phyloP scores from a whole-genome alignment of 2,329 filamentous ascomycete genomes.

The Diaporthe destruens region DNA sequence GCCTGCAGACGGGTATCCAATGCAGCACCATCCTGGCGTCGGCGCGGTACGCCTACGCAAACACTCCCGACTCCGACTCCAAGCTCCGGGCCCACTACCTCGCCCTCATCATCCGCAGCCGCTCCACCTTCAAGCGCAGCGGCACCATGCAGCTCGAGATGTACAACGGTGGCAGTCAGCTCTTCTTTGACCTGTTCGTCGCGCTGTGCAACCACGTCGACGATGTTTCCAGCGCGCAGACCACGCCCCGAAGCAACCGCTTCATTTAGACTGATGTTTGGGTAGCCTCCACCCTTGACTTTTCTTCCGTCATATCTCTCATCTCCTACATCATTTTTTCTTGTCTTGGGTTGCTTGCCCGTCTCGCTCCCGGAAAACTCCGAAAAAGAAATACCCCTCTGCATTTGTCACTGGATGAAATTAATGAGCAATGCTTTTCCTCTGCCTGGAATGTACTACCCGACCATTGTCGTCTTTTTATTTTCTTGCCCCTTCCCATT shows the following conservation, averaged over 20 bases:
- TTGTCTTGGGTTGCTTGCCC: constrained; percentile 23
- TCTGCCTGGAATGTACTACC: background rate
- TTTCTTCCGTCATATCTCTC: constrained; percentile 13
- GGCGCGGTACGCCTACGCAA: constrained; percentile 88
- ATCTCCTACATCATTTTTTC: constrained; percentile 4
- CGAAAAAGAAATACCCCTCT: constrained; percentile 40
- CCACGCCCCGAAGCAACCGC: constrained; percentile 60
- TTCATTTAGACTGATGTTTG: constrained; percentile 27
- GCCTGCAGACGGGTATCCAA: constrained; percentile 85
- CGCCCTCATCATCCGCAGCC: constrained; percentile 89
- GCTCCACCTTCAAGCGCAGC: constrained; percentile 90
- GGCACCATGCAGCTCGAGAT: constrained; percentile 97
- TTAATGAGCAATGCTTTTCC: constrained; percentile 33
- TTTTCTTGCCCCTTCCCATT: background rate
- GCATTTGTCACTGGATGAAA: constrained; percentile 31
- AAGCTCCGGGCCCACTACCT: constrained; percentile 92
- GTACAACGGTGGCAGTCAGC: constrained; percentile 82
- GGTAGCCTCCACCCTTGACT: background rate
- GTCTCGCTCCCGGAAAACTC: constrained; percentile 30
- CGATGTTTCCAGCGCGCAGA: constrained; percentile 70
- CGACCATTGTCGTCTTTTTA: background rate
- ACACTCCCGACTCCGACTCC: constrained; percentile 92
- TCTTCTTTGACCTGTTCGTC: constrained; percentile 95
- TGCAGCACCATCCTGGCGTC: constrained; percentile 87
- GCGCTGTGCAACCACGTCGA: constrained; percentile 92